Evolutionary conservation across 129 eudicot genomes (phyloP), one percentile per base, ranked within the genome.

Genomic region (Mikania micrantha): DNA sequence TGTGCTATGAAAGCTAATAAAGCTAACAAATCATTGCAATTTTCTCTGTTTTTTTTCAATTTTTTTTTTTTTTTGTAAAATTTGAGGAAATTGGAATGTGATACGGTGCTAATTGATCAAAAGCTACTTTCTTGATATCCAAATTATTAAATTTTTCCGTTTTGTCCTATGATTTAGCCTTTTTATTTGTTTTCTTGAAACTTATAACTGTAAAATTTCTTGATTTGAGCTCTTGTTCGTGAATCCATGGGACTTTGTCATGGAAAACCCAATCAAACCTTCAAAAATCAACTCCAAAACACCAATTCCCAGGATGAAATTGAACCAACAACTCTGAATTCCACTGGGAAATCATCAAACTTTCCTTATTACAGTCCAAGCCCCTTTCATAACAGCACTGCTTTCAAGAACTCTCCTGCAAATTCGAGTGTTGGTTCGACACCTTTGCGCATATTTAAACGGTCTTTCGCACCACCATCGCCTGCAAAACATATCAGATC

Each of bases 361-460:
- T 94, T 87, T 77, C 95, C 96, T 29, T 86, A 89, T 64, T 89
- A 84, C 64, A 94, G 99, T 78, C 99, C 99, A n/a, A 94, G 97
- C 63, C 99, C 99, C 5, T 81, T 94, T 8, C 93, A 86, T 41
- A 76, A 76, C 45, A 76, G 80, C 17, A 85, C 84, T 73, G 78
- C 77, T 16, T 88, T 75, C 87, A 93, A 93, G 84, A 88, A 79
- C 60, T 89, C 99, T 22, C 99, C 99, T 8, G 96, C 95, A 0
- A 86, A 86, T 78, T 79, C 95, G 7, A 91, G 98, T 69, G 92
- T 88, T 4, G 64, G 64, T 66, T 88, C 96, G 9, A 93, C 99
- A 29, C 99, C 99, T 71, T 81, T 84, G 22, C 79, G 99, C 10
- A 60, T 94, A 58, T 79, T 94, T 20, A 89, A 89, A 53, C 86